A percentile compares a stretch with the other conserved stretches of the same genome.
Conservation (phyloP, 805 yeast genomes). For the Yarrowia porcina region DNA sequence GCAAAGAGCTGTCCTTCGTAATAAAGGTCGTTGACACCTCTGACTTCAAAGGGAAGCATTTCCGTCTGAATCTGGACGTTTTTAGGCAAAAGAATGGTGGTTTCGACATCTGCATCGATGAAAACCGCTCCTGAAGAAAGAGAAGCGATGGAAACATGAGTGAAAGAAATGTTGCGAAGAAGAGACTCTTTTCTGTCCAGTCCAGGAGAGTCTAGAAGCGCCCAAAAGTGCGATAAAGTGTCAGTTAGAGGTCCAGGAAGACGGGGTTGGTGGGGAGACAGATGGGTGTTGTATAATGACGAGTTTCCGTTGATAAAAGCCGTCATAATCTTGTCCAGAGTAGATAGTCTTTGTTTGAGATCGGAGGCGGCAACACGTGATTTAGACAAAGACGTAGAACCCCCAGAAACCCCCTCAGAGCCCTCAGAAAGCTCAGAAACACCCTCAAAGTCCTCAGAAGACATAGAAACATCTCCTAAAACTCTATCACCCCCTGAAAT, state of each 20-base stretch:
- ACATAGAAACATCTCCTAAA: too few species aligned
- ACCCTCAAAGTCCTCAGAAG: too few species aligned
- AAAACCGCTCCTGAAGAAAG: slow-evolving; percentile 9
- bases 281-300: slow-evolving; percentile 10
- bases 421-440: too few species aligned
- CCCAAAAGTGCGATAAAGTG: slow-evolving; percentile 10
- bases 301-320: slow-evolving; percentile 10
- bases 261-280: not conserved
- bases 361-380: too few species aligned
- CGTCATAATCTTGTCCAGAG: slow-evolving; percentile 8
- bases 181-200: not conserved
- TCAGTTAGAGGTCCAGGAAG: slow-evolving; percentile 7
- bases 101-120: slow-evolving; percentile 14
- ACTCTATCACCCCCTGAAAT: too few species aligned
- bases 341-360: not conserved
- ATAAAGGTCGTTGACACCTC: slow-evolving; percentile 13
- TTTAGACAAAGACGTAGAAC: too few species aligned
- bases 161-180: not conserved
- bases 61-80: slow-evolving; percentile 12
- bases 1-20: slow-evolving; percentile 19
- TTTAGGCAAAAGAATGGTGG: not conserved
- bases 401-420: not conserved
- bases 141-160: slow-evolving; percentile 1
- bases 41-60: slow-evolving; percentile 13
- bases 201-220: slow-evolving; percentile 5